phyloP scores from a whole-genome alignment of 2,329 filamentous ascomycete species.

The Talaromyces sp. region DNA sequence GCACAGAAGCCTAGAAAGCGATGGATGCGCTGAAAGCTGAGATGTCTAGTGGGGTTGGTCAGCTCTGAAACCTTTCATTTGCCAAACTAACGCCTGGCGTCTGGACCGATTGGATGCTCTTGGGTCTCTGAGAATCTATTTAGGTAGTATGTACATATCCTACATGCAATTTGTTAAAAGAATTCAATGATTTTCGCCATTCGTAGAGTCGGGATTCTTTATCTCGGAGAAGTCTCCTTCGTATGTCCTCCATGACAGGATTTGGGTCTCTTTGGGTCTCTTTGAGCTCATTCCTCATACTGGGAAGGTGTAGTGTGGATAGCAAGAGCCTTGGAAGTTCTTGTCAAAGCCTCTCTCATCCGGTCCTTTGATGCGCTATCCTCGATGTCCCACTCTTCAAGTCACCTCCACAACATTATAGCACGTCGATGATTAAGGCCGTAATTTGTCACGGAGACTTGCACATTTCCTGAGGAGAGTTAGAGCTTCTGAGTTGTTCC shows the following conservation, averaged over 20 bases:
- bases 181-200: not conserved
- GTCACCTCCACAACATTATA: not conserved
- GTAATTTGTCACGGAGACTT: no score
- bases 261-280: not conserved
- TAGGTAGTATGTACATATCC: not conserved
- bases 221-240: not conserved
- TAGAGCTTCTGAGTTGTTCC: not conserved
- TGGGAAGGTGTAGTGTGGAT: not conserved
- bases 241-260: not conserved
- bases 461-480: no score
- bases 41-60: not conserved
- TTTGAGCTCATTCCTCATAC: no score
- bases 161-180: not conserved
- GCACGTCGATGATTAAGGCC: not conserved
- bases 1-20: not conserved
- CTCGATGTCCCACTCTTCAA: no score
- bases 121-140: not conserved
- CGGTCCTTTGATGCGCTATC: no score
- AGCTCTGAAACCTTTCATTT: not conserved
- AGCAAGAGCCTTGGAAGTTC: not conserved
- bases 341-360: not conserved
- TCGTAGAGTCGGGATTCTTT: no score
- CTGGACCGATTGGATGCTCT: not conserved
- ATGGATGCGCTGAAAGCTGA: not conserved
- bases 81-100: not conserved